Percentiles rank a stretch among this genome's conserved stretches.
phyloP scores from a whole-genome alignment of 2,329 filamentous ascomycete genomes.

The Botryotinia narcissicola region DNA sequence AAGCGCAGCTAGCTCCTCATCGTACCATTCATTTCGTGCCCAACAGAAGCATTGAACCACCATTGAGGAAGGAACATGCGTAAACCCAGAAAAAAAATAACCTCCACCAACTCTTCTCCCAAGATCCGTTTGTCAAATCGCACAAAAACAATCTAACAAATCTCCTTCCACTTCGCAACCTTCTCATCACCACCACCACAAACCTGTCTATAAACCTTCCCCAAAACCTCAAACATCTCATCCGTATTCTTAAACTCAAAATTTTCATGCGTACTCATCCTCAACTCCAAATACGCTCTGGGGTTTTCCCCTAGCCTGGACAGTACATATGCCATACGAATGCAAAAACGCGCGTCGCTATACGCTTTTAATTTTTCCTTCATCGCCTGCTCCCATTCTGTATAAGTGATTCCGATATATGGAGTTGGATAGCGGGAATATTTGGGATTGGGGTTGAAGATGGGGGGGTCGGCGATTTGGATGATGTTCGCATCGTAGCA shows the following conservation, averaged over 20 bases:
- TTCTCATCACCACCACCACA: neutral
- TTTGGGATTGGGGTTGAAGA: neutral
- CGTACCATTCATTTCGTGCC: rapidly evolving
- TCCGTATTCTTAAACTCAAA: neutral
- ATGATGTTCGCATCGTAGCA: neutral
- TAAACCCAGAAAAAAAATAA: neutral
- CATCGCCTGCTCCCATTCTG: neutral
- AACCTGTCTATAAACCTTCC: neutral
- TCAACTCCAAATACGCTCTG: neutral
- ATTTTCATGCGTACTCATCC: neutral
- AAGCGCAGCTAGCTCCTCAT: neutral
- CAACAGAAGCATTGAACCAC: rapidly evolving
- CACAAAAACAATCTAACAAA: no score
- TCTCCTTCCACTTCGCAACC: no score
- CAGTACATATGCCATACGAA: neutral
- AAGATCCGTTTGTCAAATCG: neutral
- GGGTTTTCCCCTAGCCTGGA: neutral
- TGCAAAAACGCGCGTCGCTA: neutral
- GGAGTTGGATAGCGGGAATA: no score
- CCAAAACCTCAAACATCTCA: neutral
- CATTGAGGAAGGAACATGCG: rapidly evolving
- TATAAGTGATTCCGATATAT: no score
- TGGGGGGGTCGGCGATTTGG: neutral
- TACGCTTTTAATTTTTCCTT: neutral
- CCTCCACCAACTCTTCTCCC: neutral